phyloP scores from a whole-genome alignment of 2,329 filamentous ascomycete species.

The Beauveria rudraprayagi region DNA sequence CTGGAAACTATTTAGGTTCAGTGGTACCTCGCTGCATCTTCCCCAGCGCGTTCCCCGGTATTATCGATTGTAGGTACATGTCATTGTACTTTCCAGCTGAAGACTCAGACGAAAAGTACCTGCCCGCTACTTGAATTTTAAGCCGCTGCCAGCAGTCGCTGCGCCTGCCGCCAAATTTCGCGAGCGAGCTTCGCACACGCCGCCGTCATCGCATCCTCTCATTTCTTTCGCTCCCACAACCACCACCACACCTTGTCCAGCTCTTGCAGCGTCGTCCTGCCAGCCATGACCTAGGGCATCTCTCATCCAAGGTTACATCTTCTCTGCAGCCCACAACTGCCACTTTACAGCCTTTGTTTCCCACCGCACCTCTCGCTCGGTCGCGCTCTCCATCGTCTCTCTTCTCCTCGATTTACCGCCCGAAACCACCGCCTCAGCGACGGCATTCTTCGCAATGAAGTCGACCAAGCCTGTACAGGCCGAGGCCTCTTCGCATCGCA shows the following conservation, averaged over 20 bases:
- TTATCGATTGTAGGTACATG: not conserved
- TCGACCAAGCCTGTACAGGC: conserved; percentile 40
- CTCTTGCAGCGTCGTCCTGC: conserved; percentile 2
- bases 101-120: not conserved
- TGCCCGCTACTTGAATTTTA: not conserved
- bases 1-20: not conserved
- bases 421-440: conserved; percentile 8
- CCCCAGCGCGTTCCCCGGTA: not conserved
- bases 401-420: conserved; percentile 7
- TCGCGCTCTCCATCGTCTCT: conserved; percentile 6
- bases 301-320: conserved; percentile 12
- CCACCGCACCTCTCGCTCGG: conserved; percentile 12
- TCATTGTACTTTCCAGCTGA: no score
- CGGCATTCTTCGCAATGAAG: conserved; percentile 38
- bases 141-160: not conserved
- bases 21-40: not conserved
- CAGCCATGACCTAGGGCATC: conserved; percentile 16
- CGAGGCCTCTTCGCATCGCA: conserved; percentile 42
- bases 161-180: conserved; percentile 10
- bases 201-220: conserved; percentile 10
- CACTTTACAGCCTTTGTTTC: not conserved
- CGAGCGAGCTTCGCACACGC: conserved; percentile 8
- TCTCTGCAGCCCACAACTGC: not conserved
- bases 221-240: conserved; percentile 6
- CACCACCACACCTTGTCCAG: not conserved